Conservation (phyloP, 352 stramenopile genomes). For the Globisporangium middletonii region DNA sequence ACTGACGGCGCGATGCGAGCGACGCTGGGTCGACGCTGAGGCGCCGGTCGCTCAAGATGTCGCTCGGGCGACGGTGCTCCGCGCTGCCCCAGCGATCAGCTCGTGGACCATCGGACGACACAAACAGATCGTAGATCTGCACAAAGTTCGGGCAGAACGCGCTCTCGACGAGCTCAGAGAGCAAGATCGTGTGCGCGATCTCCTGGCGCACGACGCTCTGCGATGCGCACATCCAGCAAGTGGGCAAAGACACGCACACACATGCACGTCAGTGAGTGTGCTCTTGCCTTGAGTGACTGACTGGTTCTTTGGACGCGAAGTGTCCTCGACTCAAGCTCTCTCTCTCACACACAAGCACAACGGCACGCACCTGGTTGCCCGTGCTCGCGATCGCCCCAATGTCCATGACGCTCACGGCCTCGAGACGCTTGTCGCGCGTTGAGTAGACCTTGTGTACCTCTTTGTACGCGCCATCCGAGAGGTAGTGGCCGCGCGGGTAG, state of each 20-base stretch:
- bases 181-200: slow-evolving; percentile 90
- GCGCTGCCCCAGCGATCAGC: slow-evolving; percentile 54
- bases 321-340: background rate
- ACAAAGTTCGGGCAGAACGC: slow-evolving; percentile 95
- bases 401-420: slow-evolving; percentile 91
- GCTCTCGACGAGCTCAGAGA: slow-evolving; percentile 84
- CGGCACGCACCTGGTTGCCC: slow-evolving; percentile 74
- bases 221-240: background rate
- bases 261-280: background rate
- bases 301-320: too few species aligned
- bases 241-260: too few species aligned
- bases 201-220: slow-evolving; percentile 89
- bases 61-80: slow-evolving; percentile 56
- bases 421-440: slow-evolving; percentile 39
- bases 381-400: slow-evolving; percentile 80
- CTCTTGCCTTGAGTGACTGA: too few species aligned
- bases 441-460: slow-evolving; percentile 85
- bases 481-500: slow-evolving; percentile 66
- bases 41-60: slow-evolving; percentile 31
- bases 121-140: slow-evolving; percentile 89
- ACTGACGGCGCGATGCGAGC: slow-evolving; percentile 4
- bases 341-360: background rate
- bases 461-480: slow-evolving; percentile 85
- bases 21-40: slow-evolving; percentile 13
- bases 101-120: slow-evolving; percentile 57